Evolutionary conservation across 768 basidiomycete species (phyloP).

Genomic region (Mycena epipterygia): DNA sequence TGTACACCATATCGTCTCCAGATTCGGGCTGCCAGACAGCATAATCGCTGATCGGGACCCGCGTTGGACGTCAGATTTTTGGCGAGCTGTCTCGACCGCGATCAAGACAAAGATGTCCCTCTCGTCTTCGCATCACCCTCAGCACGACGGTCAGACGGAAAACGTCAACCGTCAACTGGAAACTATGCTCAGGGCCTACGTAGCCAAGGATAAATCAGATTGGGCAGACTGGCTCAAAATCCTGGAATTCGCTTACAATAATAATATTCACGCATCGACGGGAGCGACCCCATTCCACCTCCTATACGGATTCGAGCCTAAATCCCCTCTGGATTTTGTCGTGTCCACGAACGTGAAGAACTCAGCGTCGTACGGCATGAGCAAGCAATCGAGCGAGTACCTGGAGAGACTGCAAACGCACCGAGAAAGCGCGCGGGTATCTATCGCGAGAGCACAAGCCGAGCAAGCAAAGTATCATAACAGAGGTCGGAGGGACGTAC

Average conservation of each 20-base stretch:
- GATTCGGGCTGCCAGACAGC: constrained; percentile 6
- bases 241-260: background rate
- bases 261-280: too few species aligned
- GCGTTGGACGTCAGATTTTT: constrained; percentile 17
- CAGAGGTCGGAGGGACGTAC: background rate
- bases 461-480: background rate
- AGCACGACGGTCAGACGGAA: background rate
- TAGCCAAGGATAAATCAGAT: background rate
- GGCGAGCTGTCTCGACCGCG: background rate
- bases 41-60: constrained; percentile 25
- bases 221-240: background rate
- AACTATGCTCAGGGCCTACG: background rate
- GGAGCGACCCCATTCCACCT: background rate
- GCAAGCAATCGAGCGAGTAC: too few species aligned
- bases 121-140: background rate
- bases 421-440: too few species aligned
- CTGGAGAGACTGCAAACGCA: too few species aligned
- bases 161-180: constrained; percentile 7
- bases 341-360: too few species aligned
- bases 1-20: background rate
- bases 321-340: too few species aligned
- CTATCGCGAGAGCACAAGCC: background rate
- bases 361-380: too few species aligned
- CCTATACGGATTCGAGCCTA: background rate
- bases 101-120: background rate